Conservation (phyloP, 345 rosid species). For the Linum trigynum region DNA sequence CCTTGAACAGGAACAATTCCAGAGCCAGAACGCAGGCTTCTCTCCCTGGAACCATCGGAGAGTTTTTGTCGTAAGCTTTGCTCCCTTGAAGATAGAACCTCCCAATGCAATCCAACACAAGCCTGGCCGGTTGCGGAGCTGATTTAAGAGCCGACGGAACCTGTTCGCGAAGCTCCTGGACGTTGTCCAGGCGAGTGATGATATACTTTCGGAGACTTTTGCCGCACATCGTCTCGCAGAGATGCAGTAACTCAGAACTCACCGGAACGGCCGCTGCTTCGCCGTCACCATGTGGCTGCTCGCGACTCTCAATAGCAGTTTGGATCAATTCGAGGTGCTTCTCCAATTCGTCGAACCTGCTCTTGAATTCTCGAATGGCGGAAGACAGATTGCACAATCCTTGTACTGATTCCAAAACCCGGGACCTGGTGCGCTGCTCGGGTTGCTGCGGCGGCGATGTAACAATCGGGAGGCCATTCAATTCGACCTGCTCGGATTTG, state of each 20-base stretch:
- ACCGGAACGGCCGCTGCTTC: not conserved
- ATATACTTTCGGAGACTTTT: conserved; percentile 48
- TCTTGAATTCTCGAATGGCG: conserved; percentile 33
- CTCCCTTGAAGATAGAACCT: conserved; percentile 51
- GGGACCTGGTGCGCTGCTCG: conserved; percentile 1
- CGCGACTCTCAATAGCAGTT: conserved; percentile 25
- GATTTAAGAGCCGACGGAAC: conserved; percentile 44
- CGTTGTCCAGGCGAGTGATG: conserved; percentile 23
- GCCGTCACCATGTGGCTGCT: not conserved
- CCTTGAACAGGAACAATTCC: conserved; percentile 48
- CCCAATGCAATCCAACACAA: conserved; percentile 66
- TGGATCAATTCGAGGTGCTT: conserved; percentile 42
- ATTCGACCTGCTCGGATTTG: conserved; percentile 9
- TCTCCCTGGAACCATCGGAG: conserved; percentile 42
- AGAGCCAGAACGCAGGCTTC: conserved; percentile 45
- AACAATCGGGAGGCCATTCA: conserved; percentile 2
- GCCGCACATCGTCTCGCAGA: conserved; percentile 40
- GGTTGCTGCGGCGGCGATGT: not conserved
- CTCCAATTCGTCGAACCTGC: conserved; percentile 38
- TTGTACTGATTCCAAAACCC: conserved; percentile 28
- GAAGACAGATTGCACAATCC: conserved; percentile 30
- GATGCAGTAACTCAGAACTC: conserved; percentile 24
- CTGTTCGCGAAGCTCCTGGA: conserved; percentile 35
- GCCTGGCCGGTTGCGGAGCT: conserved; percentile 49
- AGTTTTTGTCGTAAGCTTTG: conserved; percentile 39